Evolutionary conservation across 768 basidiomycete species (phyloP), one percentile per base, ranked within the genome.

Genomic region (Boletus insuetus): DNA sequence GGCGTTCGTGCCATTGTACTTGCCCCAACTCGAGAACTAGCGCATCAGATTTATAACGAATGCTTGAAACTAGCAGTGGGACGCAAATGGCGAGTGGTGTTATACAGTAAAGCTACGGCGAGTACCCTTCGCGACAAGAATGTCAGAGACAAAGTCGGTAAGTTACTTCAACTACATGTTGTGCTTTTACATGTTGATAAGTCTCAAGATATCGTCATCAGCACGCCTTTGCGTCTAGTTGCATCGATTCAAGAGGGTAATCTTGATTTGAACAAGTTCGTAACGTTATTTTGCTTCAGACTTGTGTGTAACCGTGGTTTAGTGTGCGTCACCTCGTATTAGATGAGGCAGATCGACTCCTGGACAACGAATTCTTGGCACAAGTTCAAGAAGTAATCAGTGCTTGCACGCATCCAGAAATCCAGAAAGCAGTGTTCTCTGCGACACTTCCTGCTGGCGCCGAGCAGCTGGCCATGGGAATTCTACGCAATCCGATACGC

Each of bases 1-100:
- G 94, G 90, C 52, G 84, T 85, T 17, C 80, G 91, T 53, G 91
- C 90, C 3, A 55, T 99, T 20, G 75, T 99, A 38, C 73, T 99
- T 46, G 90, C 91, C 1, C 97, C 97, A 3, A 98, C 97, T 2
- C 84, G 93, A 47, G 97, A 99, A 74, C 72, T 99, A n/a, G 94
- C 94, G 0, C 86, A 93, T 64, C 97, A 99, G 65, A 98, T 98
- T 51, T 79, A 91, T 58, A 93, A 94, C 56, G 97, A 98, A 67
- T 90, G 87, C 61, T 70, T 89, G 47, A 94, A 90, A 68, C 75
- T 93, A 16, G 89, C 85, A 14, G 81, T 85, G 61, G 91, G 90
- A 9, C 78, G 87, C 46, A 92, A 87, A 66, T 94, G 92, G 94
- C 79, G 86, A 52, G 79, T 87, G 32, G 75, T 93, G 6, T 73